Conservation (phyloP, 2,329 filamentous ascomycete species). For the Bipolaris cookei region DNA sequence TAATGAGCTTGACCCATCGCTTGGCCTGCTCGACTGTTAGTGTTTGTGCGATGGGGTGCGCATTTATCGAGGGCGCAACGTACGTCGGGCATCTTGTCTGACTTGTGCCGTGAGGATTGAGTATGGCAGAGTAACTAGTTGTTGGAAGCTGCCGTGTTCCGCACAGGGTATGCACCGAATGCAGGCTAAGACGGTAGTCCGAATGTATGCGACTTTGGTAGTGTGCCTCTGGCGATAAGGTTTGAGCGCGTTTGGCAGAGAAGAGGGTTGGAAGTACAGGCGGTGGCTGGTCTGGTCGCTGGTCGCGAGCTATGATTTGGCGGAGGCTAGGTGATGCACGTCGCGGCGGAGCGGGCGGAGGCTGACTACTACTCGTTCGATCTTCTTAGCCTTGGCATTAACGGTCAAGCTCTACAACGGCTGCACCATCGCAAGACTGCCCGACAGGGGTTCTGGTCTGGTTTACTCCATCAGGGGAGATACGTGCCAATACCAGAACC, state of each 20-base stretch:
- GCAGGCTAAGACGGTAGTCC: background rate
- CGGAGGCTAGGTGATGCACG: constrained; percentile 20
- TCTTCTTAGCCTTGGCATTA: constrained; percentile 24
- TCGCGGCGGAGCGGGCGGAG: constrained; percentile 19
- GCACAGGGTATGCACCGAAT: background rate
- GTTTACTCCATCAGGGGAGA: background rate
- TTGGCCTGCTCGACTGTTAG: constrained; percentile 64
- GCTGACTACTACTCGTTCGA: constrained; percentile 7
- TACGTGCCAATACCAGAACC: too few species aligned
- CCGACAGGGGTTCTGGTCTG: constrained; percentile 5
- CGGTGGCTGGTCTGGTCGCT: constrained; percentile 30
- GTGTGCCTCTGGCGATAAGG: constrained; percentile 16
- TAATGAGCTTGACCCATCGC: constrained; percentile 90
- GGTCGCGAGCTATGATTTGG: constrained; percentile 31
- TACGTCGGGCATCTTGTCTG: constrained; percentile 55
- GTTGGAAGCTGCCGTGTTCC: background rate
- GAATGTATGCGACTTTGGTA: constrained; percentile 4
- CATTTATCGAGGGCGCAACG: constrained; percentile 26
- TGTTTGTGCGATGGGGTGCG: background rate
- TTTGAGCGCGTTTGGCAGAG: constrained; percentile 20
- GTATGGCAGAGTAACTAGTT: constrained; percentile 1
- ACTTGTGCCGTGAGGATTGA: constrained; percentile 11
- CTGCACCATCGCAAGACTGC: constrained; percentile 11
- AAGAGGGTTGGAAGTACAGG: constrained; percentile 18
- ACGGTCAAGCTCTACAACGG: constrained; percentile 13